Base-by-base conservation (phyloP, 2,329 filamentous ascomycete species). In the Aspergillus versicolor region DNA sequence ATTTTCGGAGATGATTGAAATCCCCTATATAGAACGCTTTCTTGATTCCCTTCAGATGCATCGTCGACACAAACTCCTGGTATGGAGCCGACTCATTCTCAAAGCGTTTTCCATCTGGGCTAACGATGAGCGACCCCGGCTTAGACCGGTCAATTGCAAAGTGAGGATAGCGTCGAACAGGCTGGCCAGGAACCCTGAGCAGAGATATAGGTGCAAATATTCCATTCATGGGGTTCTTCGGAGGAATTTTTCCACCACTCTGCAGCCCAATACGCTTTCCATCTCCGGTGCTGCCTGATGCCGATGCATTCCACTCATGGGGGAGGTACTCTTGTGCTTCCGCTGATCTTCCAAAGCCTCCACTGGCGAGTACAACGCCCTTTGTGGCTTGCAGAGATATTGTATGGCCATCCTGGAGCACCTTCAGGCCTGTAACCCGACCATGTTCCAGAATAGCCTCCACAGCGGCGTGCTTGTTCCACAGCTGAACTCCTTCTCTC, bases 1-100 rank as follows among this genome's bases (percentile, higher is more conserved):
- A 52, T 34, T 41, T 40, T 19, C 32, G 42, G 24, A 40, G 50
- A 13, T 44, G 40, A 15, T 43, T 44, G 15, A 22, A 30, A 41
- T 52, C 50, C 4, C 22, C 42, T 27, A 52, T 22, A 19, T 43
- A 52, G n/a, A 40, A 52, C 40, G 34, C 34, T 5, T 5, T 12
- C 8, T 12, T 38, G 34, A 38, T 38, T 7, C 34, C 34, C 5
- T 38, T 5, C 3, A n/a, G 12, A 7, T 38, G 34, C 34, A 38
- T 38, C 34, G 12, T 9, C 5, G 12, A 12, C 4, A 38, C 34
- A 5, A 38, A 38, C 34, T 38, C 34, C 34, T 38, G 34, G 42
- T 54, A 54, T 13, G 15, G 19, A 17, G 46, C 22, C 12, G 42
- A 30, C 27, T 54, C 51, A n/a, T 54, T 54, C 42, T 38, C 43